Base-by-base conservation (phyloP, 1,284 basidiomycete species). In the Coniophora puteana region DNA sequence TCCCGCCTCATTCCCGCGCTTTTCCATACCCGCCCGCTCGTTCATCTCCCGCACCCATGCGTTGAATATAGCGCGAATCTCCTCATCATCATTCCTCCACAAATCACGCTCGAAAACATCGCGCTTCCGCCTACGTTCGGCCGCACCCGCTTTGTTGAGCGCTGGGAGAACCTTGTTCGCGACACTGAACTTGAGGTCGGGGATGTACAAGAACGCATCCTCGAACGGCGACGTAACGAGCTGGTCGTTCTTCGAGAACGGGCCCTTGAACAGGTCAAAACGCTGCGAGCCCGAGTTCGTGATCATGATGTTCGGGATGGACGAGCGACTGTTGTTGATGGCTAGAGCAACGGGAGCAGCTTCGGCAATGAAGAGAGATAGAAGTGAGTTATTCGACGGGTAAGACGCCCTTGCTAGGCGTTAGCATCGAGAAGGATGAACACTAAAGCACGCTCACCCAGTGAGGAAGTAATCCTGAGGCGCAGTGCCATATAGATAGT, bases 181-280 rank as follows among this genome's bases (percentile, higher is more conserved):
- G 32, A 75, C 54, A 28, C 61, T 55, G 4, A 73, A 61, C 0
- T 68, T 57, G 32, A 86, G 65, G 28, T 74, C 64, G 1, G 76
- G 62, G 34, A 88, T 71, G 57, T 71, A 86, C 14, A 74, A 47
- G 65, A 87, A 84, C 7, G 66, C 41, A 52, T 87, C 76, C 0
- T 61, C 50, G 54, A 81, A 89, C 1, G 84, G 84, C 13, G 76
- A 80, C 1, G 77, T 73, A 0, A 83, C 86, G 18, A 89, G 71
- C 57, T 89, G 80, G 58, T 91, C 88, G 58, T 91, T 89, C 55
- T 78, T 78, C 32, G 82, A 83, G 63, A 91, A 91, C 3, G 76
- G 49, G 1, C 88, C 89, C 2, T 67, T 47, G 54, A 76, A 78
- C 31, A 93, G 58, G 52, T 89, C 81, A 63, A 83, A 91, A 34